Conservation (phyloP, 345 rosid genomes). For the Dipteronia dyeriana region DNA sequence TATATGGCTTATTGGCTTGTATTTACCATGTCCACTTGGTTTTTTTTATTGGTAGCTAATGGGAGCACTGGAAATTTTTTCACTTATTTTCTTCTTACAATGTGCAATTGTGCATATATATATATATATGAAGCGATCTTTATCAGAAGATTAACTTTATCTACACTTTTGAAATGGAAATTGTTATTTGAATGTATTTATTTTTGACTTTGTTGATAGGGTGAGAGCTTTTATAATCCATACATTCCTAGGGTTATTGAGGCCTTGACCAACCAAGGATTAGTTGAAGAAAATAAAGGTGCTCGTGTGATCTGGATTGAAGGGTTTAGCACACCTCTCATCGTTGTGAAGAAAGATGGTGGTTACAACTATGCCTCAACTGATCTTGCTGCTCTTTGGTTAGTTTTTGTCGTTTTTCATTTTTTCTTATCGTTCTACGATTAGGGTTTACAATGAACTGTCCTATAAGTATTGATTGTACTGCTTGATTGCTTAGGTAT, state of each 20-base stretch:
- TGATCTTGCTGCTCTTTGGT: slow-evolving; percentile 94
- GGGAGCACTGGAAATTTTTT: background rate
- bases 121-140: background rate
- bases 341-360: slow-evolving; percentile 95
- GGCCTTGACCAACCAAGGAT: slow-evolving; percentile 53
- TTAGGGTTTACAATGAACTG: background rate
- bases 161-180: too few relatives aligned
- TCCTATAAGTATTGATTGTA: background rate
- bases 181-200: background rate
- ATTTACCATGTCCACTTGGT: background rate
- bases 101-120: background rate
- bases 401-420: slow-evolving; percentile 16
- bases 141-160: background rate
- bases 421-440: too few relatives aligned
- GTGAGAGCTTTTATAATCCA: slow-evolving; percentile 97
- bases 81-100: slow-evolving; percentile 9
- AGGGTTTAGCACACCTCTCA: slow-evolving; percentile 82
- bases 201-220: slow-evolving; percentile 45
- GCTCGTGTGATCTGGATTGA: slow-evolving; percentile 87
- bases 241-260: slow-evolving; percentile 64
- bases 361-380: slow-evolving; percentile 97
- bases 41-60: background rate
- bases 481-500: slow-evolving; percentile 53
- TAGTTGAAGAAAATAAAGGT: slow-evolving; percentile 84
- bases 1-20: too few relatives aligned